These are phyloP conservation scores for Nitzschia palea DNA, from an alignment of 108 stramenopile species.

Conservation along the genomic window DNA sequence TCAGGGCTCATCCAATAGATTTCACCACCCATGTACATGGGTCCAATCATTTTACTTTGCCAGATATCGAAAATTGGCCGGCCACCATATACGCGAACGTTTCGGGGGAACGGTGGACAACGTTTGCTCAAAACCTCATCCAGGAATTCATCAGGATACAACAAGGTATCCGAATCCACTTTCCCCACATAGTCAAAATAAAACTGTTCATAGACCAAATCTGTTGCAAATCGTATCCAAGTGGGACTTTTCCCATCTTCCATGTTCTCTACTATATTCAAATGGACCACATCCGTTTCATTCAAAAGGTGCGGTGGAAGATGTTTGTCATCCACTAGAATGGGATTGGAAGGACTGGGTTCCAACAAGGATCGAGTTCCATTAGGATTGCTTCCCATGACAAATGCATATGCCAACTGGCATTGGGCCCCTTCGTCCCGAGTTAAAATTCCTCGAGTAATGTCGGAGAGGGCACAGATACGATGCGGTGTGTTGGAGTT, in stretches of 20 bases:
- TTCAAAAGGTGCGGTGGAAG: too few relatives aligned
- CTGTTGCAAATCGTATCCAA: constrained; percentile 33
- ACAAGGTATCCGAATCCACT: constrained; percentile 17
- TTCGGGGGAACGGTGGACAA: constrained; percentile 15
- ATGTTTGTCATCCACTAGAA: too few relatives aligned
- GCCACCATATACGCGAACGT: constrained; percentile 14
- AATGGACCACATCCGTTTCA: constrained; percentile 13
- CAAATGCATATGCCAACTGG: too few relatives aligned
- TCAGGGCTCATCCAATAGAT: constrained; percentile 19
- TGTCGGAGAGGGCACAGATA: too few relatives aligned
- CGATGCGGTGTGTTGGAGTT: too few relatives aligned
- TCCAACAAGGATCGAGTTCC: too few relatives aligned
- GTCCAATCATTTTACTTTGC: background rate
- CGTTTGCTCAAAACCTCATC: constrained; percentile 1
- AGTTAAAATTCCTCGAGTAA: too few relatives aligned
- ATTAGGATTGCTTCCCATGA: too few relatives aligned
- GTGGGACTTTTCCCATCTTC: constrained; percentile 24
- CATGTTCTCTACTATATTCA: constrained; percentile 21
- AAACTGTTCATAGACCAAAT: background rate
- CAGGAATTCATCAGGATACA: constrained; percentile 10
- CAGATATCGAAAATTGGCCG: background rate
- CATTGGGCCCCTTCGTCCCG: too few relatives aligned
- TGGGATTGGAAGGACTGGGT: too few relatives aligned
- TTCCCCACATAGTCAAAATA: constrained; percentile 32
- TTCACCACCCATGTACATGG: constrained; percentile 14